Conservation (phyloP, 176 grass and related monocot species). For the Lolium rigidum region DNA sequence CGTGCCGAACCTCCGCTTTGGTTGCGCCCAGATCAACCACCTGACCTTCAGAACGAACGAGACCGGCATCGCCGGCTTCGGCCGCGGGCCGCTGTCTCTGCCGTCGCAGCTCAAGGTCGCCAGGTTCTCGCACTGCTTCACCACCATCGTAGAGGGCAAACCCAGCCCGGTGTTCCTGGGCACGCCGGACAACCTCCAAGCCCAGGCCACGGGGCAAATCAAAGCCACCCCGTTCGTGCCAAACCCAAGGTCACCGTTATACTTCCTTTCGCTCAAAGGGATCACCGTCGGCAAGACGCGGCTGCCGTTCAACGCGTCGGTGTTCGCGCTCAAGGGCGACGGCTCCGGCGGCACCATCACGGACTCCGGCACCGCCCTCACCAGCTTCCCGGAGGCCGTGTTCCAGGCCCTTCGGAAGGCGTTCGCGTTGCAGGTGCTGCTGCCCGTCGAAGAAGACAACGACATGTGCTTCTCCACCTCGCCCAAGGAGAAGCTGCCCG, state of each 20-base stretch:
- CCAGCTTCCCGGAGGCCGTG: conserved; percentile 41
- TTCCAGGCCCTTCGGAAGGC: conserved; percentile 39
- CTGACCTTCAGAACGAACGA: conserved; percentile 31
- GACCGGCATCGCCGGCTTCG: conserved; percentile 68
- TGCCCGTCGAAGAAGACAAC: background rate
- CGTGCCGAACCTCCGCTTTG: conserved; percentile 45
- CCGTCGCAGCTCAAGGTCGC: conserved; percentile 63
- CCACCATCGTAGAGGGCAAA: conserved; percentile 39
- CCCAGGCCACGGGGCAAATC: background rate
- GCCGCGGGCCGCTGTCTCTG: conserved; percentile 59
- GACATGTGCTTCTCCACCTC: conserved; percentile 39
- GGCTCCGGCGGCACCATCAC: conserved; percentile 60
- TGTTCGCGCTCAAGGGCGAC: conserved; percentile 38
- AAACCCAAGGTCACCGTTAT: background rate
- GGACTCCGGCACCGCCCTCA: conserved; percentile 63
- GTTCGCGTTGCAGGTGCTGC: conserved; percentile 31
- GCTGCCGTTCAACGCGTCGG: conserved; percentile 44
- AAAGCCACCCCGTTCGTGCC: conserved; percentile 49
- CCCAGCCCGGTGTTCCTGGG: conserved; percentile 64
- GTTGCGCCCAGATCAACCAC: conserved; percentile 50
- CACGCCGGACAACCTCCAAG: conserved; percentile 38
- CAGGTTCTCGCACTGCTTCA: conserved; percentile 77
- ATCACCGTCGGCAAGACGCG: conserved; percentile 53
- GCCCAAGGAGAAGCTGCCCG: background rate
- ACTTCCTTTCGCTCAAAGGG: conserved; percentile 54